Base-by-base conservation (phyloP, 2,329 filamentous ascomycete species). In the Karstenula rhodostoma region DNA sequence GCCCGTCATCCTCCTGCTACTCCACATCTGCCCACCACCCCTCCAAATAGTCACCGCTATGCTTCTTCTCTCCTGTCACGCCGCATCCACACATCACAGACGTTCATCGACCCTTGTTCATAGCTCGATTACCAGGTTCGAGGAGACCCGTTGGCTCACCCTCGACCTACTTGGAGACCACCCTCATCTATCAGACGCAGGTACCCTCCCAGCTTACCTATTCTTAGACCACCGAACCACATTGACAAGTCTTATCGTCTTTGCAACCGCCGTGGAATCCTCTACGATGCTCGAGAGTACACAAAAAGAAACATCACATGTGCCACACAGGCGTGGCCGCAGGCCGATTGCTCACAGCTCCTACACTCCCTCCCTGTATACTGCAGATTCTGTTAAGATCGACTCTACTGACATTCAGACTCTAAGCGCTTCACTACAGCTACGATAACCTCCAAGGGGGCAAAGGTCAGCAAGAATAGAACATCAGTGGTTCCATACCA, bases 101-200 rank as follows among this genome's bases (percentile, higher is more conserved):
- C 47, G n/a, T 42, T 25, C 9, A 6, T 25, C 40, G 15, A 53
- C 27, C 54, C 54, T 43, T 29, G 35, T 9, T 13, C 8, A 50
- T 33, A 43, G 53, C 23, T 47, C 46, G 32, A n/a, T 40, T 27
- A 22, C 42, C 35, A 43, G 15, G 29, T 43, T 42, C 37, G 32
- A 56, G 29, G 37, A 42, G 46, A 43, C 35, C 51, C 51, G 29
- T 42, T 56, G 56, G 40, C 46, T n/a, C 35, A 43, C 35, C 22
- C 15, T 25, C 3, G 35, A 29, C 42, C 49, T 53, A 48, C 29
- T 35, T 57, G 44, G 62, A 58, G 44, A 59, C 48, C 52, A 19
- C 52, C 49, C 44, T 59, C 62, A 63, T 69, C 60, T 60, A 66
- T 60, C 59, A 63, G 48, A 69, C 47, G 63, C 63, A 67, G 62